phyloP scores from a whole-genome alignment of 2,329 filamentous ascomycete species.

The Talaromyces sp. region DNA sequence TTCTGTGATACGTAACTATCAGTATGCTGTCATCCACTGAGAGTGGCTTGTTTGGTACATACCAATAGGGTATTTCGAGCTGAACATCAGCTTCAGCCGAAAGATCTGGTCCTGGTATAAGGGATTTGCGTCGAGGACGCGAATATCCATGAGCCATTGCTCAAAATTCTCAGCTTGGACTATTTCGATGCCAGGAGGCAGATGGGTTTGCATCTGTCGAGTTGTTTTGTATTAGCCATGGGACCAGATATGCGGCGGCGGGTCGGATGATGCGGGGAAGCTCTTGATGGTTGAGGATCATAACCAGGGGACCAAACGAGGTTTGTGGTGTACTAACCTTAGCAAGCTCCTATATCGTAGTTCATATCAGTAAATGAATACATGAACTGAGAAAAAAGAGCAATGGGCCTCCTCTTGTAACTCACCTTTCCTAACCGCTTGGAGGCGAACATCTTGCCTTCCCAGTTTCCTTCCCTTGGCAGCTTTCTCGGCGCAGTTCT shows the following conservation, averaged over 20 bases:
- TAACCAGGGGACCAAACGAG: background rate
- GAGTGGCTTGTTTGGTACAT: conserved; percentile 27
- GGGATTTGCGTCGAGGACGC: conserved; percentile 84
- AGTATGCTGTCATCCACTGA: background rate
- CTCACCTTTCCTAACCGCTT: conserved; percentile 48
- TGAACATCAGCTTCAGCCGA: conserved; percentile 83
- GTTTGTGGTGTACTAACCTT: background rate
- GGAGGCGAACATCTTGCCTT: conserved; percentile 47
- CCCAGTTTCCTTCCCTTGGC: background rate
- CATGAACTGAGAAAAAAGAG: background rate
- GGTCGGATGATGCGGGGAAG: background rate
- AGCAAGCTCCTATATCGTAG: background rate
- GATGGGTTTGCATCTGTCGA: conserved; percentile 53
- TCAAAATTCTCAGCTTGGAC: conserved; percentile 77
- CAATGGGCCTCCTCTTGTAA: too few relatives aligned
- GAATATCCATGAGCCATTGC: conserved; percentile 90
- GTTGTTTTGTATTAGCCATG: background rate
- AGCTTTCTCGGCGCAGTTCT: too few relatives aligned
- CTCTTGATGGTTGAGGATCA: background rate
- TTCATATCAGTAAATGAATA: background rate
- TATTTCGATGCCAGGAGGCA: conserved; percentile 69
- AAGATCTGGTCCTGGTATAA: conserved; percentile 77
- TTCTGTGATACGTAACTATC: conserved; percentile 52
- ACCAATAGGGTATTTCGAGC: conserved; percentile 85
- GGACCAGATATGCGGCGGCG: background rate